Percentiles rank a stretch among this genome's conserved stretches.
Conservation (phyloP, 2,329 filamentous ascomycete genomes). For the Neonectria neomacrospora region DNA sequence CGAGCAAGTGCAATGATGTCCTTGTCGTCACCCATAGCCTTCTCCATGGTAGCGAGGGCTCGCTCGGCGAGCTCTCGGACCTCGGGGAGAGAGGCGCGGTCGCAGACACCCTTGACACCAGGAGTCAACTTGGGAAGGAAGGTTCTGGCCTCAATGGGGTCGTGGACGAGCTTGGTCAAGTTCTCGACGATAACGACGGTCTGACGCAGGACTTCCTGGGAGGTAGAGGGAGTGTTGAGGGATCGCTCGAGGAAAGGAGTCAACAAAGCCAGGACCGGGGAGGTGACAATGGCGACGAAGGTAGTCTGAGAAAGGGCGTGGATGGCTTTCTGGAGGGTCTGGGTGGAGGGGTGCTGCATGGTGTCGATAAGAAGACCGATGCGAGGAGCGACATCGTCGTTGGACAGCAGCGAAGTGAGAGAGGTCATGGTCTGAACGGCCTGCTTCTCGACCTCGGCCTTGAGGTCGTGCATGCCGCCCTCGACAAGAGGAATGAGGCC, state of each 20-base stretch:
- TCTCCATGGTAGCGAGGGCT: conserved; percentile 87
- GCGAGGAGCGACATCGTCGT: conserved; percentile 94
- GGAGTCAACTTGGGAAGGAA: conserved; percentile 96
- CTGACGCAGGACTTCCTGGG: conserved; percentile 94
- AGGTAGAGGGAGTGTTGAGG: conserved; percentile 88
- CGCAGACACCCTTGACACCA: conserved; percentile 88
- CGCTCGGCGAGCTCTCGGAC: conserved; percentile 89
- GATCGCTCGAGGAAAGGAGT: conserved; percentile 95
- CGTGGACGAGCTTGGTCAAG: conserved; percentile 96
- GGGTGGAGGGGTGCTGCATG: conserved; percentile 91
- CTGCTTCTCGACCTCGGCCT: conserved; percentile 88
- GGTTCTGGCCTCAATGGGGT: conserved; percentile 90
- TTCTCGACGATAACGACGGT: conserved; percentile 98
- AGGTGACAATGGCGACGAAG: conserved; percentile 97
- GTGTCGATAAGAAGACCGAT: conserved; percentile 93
- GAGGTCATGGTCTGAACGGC: conserved; percentile 92
- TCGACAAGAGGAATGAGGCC: conserved; percentile 91
- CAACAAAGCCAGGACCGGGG: conserved; percentile 91
- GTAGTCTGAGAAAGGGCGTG: conserved; percentile 97
- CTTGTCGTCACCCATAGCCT: conserved; percentile 84
- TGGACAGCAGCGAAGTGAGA: conserved; percentile 88
- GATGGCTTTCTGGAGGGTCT: conserved; percentile 93
- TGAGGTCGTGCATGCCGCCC: conserved; percentile 95
- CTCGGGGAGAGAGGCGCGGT: conserved; percentile 91
- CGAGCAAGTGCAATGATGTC: conserved; percentile 76